Evolutionary conservation across 805 yeast genomes (phyloP).

Genomic region (Wickerhamiella alocasiicola): DNA sequence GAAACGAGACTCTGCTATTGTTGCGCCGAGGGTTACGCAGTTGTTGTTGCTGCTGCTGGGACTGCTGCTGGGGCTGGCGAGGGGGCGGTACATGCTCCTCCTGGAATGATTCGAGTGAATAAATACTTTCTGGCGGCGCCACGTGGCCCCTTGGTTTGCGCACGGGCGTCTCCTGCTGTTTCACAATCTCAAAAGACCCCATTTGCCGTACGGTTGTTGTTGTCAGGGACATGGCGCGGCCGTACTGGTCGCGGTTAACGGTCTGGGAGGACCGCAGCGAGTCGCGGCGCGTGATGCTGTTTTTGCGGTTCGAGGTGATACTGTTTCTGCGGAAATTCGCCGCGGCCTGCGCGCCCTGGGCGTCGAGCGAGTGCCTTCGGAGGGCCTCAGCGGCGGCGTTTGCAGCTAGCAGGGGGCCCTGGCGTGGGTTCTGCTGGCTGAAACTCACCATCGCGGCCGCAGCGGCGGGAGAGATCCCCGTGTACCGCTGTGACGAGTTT

Average conservation of each 20-base stretch:
- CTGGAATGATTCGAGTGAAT: slow-evolving; percentile 4
- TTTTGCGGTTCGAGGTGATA: slow-evolving; percentile 15
- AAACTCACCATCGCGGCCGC: slow-evolving; percentile 51
- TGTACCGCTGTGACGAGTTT: slow-evolving; percentile 6
- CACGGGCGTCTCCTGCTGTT: slow-evolving; percentile 23
- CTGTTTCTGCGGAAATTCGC: slow-evolving; percentile 16
- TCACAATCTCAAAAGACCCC: slow-evolving; percentile 28
- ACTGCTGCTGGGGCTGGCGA: neutral
- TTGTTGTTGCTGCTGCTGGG: neutral
- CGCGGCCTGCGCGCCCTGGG: slow-evolving; percentile 18
- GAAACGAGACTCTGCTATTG: slow-evolving; percentile 8
- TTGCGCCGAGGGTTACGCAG: neutral
- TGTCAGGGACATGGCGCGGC: slow-evolving; percentile 28
- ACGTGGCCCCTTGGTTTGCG: slow-evolving; percentile 7
- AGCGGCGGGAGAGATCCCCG: slow-evolving; percentile 25
- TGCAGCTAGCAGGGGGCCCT: slow-evolving; percentile 15
- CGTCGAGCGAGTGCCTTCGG: slow-evolving; percentile 25
- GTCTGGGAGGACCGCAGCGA: slow-evolving; percentile 23
- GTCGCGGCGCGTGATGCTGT: slow-evolving; percentile 17
- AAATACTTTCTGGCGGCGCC: slow-evolving; percentile 5
- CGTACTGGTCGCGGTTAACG: slow-evolving; percentile 22
- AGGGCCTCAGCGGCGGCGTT: slow-evolving; percentile 30
- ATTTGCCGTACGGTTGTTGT: slow-evolving; percentile 28
- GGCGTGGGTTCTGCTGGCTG: slow-evolving; percentile 5
- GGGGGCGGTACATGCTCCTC: neutral